Evolutionary conservation across 257 asterid species (phyloP).

Genomic region (Agastache rugosa): DNA sequence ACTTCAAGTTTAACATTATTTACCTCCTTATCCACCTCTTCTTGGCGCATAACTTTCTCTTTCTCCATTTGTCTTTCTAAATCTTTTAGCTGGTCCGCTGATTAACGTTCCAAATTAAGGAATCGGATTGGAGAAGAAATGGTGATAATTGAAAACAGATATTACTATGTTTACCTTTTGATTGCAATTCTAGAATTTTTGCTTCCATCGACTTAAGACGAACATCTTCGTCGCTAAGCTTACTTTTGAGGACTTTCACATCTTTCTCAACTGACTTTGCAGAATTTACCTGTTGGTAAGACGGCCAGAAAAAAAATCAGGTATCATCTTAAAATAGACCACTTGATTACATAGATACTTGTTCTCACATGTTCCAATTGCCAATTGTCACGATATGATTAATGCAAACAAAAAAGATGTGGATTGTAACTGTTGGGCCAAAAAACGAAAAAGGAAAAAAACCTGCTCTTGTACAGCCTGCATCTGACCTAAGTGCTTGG

Average conservation of each 20-base stretch:
- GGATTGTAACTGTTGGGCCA: conserved; percentile 24
- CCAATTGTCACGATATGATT: background rate
- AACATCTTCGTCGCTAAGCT: conserved; percentile 72
- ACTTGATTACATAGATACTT: conserved; percentile 13
- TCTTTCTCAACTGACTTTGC: conserved; percentile 82
- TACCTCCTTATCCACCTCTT: conserved; percentile 61
- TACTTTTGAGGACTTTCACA: conserved; percentile 66
- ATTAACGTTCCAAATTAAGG: conserved; percentile 29
- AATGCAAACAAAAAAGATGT: conserved; percentile 26
- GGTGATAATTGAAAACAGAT: conserved; percentile 31
- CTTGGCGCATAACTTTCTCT: conserved; percentile 55
- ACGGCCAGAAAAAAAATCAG: background rate
- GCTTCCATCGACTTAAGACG: conserved; percentile 72
- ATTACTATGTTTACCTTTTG: conserved; percentile 56
- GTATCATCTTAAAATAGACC: background rate
- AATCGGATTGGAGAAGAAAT: conserved; percentile 17
- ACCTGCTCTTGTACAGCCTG: conserved; percentile 92
- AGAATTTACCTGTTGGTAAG: conserved; percentile 59
- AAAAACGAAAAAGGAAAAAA: conserved; percentile 31
- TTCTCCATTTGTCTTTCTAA: conserved; percentile 59
- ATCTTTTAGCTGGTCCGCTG: conserved; percentile 73
- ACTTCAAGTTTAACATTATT: conserved; percentile 65
- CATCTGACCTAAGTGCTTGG: conserved; percentile 72
- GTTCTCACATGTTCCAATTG: conserved; percentile 22
- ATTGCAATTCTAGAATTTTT: conserved; percentile 62